Percentiles rank a stretch among this genome's conserved stretches.
phyloP scores from a whole-genome alignment of 306 rosid species.

The Cicer judaicum region DNA sequence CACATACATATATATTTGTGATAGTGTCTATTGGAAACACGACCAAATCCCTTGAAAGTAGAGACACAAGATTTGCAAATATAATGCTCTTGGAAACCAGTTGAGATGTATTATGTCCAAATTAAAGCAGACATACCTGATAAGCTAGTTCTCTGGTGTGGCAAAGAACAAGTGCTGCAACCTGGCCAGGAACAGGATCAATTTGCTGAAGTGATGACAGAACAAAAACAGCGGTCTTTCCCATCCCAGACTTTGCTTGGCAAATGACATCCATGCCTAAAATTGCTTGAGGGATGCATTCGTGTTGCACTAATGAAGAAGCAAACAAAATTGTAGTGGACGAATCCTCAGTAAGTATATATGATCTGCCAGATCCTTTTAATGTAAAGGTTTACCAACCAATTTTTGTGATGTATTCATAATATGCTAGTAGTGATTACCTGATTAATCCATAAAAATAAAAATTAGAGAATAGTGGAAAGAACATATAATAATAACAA shows the following conservation, averaged over 20 bases:
- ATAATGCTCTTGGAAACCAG: constrained; percentile 6
- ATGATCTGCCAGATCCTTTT: constrained; percentile 72
- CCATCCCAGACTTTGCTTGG: constrained; percentile 84
- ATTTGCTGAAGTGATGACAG: constrained; percentile 74
- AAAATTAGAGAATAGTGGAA: constrained; percentile 4
- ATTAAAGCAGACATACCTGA: constrained; percentile 54
- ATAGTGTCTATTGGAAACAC: neutral
- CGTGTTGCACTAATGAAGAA: constrained; percentile 79
- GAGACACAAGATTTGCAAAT: constrained; percentile 4
- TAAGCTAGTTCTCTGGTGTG: constrained; percentile 78
- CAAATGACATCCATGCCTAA: constrained; percentile 79
- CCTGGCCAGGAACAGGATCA: constrained; percentile 78
- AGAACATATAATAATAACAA: constrained; percentile 14
- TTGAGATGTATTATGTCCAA: constrained; percentile 20
- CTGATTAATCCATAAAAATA: constrained; percentile 49
- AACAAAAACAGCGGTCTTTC: constrained; percentile 80
- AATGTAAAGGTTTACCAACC: constrained; percentile 79
- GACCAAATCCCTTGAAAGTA: no score
- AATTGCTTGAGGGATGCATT: constrained; percentile 84
- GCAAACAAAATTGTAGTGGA: constrained; percentile 69
- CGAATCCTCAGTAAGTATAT: constrained; percentile 75
- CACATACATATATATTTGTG: neutral
- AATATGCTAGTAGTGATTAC: constrained; percentile 72
- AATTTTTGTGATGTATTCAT: constrained; percentile 62
- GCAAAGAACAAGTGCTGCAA: constrained; percentile 75